Conservation (phyloP, 306 rosid species). For the Dryas octopetala region DNA sequence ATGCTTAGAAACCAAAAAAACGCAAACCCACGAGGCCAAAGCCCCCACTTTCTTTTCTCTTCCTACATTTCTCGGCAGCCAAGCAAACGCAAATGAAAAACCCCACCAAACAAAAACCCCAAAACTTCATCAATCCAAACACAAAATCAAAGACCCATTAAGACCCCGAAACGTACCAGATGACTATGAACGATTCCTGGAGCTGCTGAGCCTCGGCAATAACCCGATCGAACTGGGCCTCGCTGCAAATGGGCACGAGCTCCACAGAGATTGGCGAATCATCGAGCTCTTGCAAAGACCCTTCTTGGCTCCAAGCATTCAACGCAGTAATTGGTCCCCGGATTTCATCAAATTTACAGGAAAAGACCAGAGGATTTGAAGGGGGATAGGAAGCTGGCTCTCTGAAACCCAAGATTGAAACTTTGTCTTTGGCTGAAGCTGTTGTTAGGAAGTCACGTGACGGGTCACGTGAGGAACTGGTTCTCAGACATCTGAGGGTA, state of each 20-base stretch:
- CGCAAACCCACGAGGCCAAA: not conserved
- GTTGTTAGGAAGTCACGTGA: constrained; percentile 5
- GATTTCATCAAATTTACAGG: constrained; percentile 18
- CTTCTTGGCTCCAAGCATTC: constrained; percentile 32
- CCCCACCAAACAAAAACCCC: constrained; percentile 3
- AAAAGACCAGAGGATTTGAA: not conserved
- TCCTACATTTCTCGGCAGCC: not conserved
- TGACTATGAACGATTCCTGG: constrained; percentile 35
- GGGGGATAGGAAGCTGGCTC: not conserved
- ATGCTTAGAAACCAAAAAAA: not conserved
- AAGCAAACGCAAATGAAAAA: not conserved
- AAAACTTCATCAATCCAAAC: not conserved
- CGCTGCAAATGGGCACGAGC: constrained; percentile 45
- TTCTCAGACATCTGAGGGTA: constrained; percentile 11
- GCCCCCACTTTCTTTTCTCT: not conserved
- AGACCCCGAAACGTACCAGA: constrained; percentile 38
- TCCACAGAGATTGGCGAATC: constrained; percentile 50
- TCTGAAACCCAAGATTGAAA: constrained; percentile 5
- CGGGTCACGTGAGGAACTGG: constrained; percentile 16
- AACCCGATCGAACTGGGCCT: constrained; percentile 47
- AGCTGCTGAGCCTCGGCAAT: constrained; percentile 40
- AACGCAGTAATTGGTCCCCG: constrained; percentile 3
- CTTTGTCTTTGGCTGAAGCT: not conserved
- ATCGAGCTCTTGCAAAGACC: constrained; percentile 41
- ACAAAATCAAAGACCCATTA: not conserved